phyloP scores from a whole-genome alignment of 2,329 filamentous ascomycete genomes.

The Didymosphaeria variabile region DNA sequence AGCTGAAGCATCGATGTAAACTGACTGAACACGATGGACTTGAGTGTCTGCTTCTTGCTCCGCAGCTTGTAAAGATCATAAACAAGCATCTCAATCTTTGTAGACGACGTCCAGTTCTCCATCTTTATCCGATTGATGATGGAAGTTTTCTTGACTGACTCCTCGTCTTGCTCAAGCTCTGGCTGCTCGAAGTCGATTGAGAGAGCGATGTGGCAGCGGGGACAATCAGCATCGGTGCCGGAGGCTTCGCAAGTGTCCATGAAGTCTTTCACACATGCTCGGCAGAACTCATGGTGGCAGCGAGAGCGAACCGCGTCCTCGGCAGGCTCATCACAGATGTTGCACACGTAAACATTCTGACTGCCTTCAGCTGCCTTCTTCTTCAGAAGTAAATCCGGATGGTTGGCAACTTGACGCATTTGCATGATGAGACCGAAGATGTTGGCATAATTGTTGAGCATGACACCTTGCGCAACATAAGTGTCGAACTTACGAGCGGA shows the following conservation, averaged over 20 bases:
- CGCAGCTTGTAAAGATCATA: slow-evolving; percentile 93
- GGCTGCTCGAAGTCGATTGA: slow-evolving; percentile 94
- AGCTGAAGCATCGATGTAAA: slow-evolving; percentile 98
- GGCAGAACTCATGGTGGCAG: slow-evolving; percentile 93
- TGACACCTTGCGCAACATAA: slow-evolving; percentile 91
- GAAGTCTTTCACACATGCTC: slow-evolving; percentile 81
- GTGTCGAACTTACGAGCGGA: slow-evolving; percentile 90
- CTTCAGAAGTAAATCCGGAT: slow-evolving; percentile 92
- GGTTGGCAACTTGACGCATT: slow-evolving; percentile 97
- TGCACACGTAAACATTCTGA: slow-evolving; percentile 89
- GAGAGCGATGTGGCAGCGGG: slow-evolving; percentile 88
- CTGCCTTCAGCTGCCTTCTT: slow-evolving; percentile 80
- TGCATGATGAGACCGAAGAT: slow-evolving; percentile 99
- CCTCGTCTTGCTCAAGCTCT: slow-evolving; percentile 91
- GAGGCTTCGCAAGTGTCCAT: slow-evolving; percentile 77
- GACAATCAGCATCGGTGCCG: slow-evolving; percentile 73
- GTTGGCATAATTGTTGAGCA: slow-evolving; percentile 91
- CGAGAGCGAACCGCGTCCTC: slow-evolving; percentile 93
- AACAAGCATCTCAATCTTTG: slow-evolving; percentile 95
- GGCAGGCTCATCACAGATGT: slow-evolving; percentile 94
- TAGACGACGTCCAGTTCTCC: slow-evolving; percentile 98
- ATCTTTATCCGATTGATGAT: slow-evolving; percentile 99
- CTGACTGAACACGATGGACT: slow-evolving; percentile 97
- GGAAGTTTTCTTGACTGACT: slow-evolving; percentile 87
- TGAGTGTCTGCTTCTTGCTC: slow-evolving; percentile 91